These are phyloP conservation scores for Aspergillus bombycis DNA, from an alignment of 2,329 filamentous ascomycete genomes.

Conservation along the genomic window DNA sequence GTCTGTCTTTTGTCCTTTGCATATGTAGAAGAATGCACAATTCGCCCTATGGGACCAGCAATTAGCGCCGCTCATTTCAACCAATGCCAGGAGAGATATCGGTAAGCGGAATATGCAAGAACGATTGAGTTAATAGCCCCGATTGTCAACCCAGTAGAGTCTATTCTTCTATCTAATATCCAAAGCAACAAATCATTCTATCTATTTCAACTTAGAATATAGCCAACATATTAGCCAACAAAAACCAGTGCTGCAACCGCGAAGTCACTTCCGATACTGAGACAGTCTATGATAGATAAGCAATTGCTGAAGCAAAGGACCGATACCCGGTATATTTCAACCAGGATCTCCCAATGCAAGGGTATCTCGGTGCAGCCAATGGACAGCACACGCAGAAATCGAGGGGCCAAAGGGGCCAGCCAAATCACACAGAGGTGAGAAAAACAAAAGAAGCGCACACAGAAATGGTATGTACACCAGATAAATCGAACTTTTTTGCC, in stretches of 20 bases:
- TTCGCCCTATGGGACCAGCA: not conserved
- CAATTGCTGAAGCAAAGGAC: slow-evolving; percentile 1
- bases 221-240: not conserved
- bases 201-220: slow-evolving; percentile 2
- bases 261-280: slow-evolving; percentile 4
- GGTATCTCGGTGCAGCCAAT: slow-evolving; percentile 15
- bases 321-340: not conserved
- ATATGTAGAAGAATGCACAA: not conserved
- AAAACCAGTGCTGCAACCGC: slow-evolving; percentile 3
- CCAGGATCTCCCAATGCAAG: not conserved
- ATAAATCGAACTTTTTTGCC: slow-evolving; percentile 16
- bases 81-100: not conserved
- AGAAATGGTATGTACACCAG: slow-evolving; percentile 15
- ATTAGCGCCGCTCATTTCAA: not conserved
- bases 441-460: slow-evolving; percentile 3
- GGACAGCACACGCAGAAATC: slow-evolving; percentile 13
- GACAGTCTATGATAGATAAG: slow-evolving; percentile 6
- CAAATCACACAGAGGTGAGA: not conserved
- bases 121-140: not conserved
- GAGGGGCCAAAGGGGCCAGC: slow-evolving; percentile 5
- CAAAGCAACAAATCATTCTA: not conserved
- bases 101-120: not conserved
- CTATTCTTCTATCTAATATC: not conserved
- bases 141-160: not conserved
- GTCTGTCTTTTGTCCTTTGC: not conserved